These are phyloP conservation scores for Gossypium sturtianum DNA, from an alignment of 345 rosid genomes.

Conservation along the genomic window DNA sequence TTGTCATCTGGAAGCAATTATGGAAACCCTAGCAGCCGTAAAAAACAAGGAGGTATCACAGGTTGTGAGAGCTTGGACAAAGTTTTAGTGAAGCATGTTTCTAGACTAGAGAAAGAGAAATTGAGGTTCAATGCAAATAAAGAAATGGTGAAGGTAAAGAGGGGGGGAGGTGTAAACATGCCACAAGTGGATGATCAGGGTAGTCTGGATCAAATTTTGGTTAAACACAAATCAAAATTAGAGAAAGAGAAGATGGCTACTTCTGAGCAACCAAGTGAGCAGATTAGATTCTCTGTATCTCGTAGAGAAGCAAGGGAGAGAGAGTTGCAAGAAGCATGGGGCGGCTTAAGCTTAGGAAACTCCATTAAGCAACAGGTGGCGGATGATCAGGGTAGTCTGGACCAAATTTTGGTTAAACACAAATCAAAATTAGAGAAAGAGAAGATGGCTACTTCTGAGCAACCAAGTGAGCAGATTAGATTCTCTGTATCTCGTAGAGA, in stretches of 20 bases:
- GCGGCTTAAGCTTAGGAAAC: constrained; percentile 79
- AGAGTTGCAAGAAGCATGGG: constrained; percentile 89
- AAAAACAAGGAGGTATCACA: constrained; percentile 28
- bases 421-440: constrained; percentile 56
- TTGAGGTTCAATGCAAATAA: constrained; percentile 29
- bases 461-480: constrained; percentile 26
- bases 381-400: constrained; percentile 38
- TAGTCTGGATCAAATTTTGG: constrained; percentile 45
- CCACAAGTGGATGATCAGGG: constrained; percentile 30
- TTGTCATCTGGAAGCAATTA: constrained; percentile 28
- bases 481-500: constrained; percentile 43
- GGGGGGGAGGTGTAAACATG: constrained; percentile 22
- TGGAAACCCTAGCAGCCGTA: constrained; percentile 26
- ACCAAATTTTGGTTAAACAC: constrained; percentile 46
- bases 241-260: constrained; percentile 48
- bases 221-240: constrained; percentile 50
- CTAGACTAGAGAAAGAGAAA: constrained; percentile 70
- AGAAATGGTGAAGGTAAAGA: constrained; percentile 33
- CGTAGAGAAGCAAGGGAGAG: constrained; percentile 69
- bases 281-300: constrained; percentile 21
- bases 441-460: constrained; percentile 31
- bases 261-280: constrained; percentile 19
- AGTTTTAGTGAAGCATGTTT: constrained; percentile 70
- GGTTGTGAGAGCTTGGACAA: constrained; percentile 65
- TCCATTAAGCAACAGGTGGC: constrained; percentile 44